Conservation (phyloP, 257 asterid species). For the Linderniella brevidens region DNA sequence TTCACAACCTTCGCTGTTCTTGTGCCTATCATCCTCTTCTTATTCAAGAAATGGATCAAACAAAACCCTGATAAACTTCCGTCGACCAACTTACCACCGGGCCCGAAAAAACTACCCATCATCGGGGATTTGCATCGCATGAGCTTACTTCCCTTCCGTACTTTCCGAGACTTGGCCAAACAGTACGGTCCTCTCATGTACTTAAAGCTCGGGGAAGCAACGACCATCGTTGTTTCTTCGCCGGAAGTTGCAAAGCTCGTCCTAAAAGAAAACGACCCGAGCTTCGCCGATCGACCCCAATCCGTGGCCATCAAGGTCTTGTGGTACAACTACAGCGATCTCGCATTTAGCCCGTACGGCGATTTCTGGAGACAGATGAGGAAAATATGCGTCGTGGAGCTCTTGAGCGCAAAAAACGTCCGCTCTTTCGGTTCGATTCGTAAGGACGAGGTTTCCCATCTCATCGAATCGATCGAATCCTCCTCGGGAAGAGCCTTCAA, state of each 20-base stretch:
- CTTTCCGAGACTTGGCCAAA: slow-evolving; percentile 9
- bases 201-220: not conserved
- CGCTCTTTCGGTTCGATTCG: not conserved
- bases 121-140: slow-evolving; percentile 13
- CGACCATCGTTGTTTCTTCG: slow-evolving; percentile 2
- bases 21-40: slow-evolving; percentile 2
- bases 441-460: not conserved
- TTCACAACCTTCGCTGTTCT: not conserved
- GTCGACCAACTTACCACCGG: slow-evolving; percentile 10
- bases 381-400: not conserved
- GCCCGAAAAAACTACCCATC: slow-evolving; percentile 12
- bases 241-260: not conserved
- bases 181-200: slow-evolving; percentile 1
- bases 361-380: slow-evolving; percentile 3
- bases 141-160: slow-evolving; percentile 5
- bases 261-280: not conserved
- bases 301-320: not conserved
- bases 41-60: not conserved
- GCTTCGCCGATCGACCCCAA: not conserved
- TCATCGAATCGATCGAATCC: not conserved
- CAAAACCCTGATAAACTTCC: not conserved
- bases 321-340: not conserved
- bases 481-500: not conserved
- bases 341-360: not conserved
- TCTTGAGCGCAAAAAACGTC: not conserved